Evolutionary conservation across 139 green algal genomes (phyloP).

Genomic region (Chlamydomonas eustigma): DNA sequence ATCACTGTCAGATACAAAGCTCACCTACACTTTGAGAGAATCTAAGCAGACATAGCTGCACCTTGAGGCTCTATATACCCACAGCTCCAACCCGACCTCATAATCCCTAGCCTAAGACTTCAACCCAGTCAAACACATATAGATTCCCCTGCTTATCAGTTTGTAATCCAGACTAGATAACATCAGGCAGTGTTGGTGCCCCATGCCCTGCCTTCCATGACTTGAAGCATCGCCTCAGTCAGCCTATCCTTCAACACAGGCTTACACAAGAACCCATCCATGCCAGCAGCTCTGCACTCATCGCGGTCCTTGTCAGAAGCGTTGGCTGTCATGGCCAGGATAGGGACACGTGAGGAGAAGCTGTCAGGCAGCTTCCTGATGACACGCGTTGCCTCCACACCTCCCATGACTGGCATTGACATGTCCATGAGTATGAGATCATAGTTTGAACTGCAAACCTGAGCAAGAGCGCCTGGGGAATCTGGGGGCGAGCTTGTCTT

Average conservation of each 20-base stretch:
- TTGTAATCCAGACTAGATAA: too few relatives aligned
- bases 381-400: slow-evolving; percentile 67
- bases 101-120: too few relatives aligned
- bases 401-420: slow-evolving; percentile 88
- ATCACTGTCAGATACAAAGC: too few relatives aligned
- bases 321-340: slow-evolving; percentile 91
- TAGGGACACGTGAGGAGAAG: slow-evolving; percentile 48
- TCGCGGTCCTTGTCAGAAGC: slow-evolving; percentile 67
- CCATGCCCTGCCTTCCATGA: too few relatives aligned
- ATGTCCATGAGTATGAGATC: slow-evolving; percentile 81
- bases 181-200: too few relatives aligned
- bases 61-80: too few relatives aligned
- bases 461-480: background rate
- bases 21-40: too few relatives aligned
- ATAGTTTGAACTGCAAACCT: too few relatives aligned
- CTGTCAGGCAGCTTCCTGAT: slow-evolving; percentile 51
- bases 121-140: too few relatives aligned
- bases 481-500: background rate
- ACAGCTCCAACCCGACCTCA: too few relatives aligned
- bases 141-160: too few relatives aligned
- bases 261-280: slow-evolving; percentile 88
- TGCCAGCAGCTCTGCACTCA: slow-evolving; percentile 75
- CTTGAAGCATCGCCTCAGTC: slow-evolving; percentile 42
- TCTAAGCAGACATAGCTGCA: too few relatives aligned
- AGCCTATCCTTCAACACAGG: slow-evolving; percentile 72